phyloP scores from a whole-genome alignment of 495 filamentous ascomycete species.

The Neurospora sp. region DNA sequence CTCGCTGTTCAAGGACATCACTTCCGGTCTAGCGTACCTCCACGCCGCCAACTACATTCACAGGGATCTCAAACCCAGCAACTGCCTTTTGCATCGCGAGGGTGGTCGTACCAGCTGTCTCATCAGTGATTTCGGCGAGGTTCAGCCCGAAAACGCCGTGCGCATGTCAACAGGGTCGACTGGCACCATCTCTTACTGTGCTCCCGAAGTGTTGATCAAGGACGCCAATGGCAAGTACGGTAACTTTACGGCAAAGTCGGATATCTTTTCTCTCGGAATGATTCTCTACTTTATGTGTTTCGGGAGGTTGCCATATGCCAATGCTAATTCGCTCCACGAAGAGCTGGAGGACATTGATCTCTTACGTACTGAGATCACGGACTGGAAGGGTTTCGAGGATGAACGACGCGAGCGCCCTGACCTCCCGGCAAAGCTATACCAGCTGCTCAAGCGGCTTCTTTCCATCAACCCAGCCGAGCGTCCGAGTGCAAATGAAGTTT shows the following conservation, averaged over 20 bases:
- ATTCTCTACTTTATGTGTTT: conserved; percentile 98
- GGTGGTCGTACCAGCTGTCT: conserved; percentile 62
- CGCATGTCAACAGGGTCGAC: conserved; percentile 87
- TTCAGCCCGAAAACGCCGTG: conserved; percentile 67
- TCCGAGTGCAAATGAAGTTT: conserved; percentile 78
- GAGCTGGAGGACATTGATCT: conserved; percentile 89
- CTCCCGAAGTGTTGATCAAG: conserved; percentile 77
- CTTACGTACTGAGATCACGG: conserved; percentile 75
- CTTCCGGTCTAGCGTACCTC: conserved; percentile 79
- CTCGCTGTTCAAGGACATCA: conserved; percentile 93
- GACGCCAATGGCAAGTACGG: conserved; percentile 63
- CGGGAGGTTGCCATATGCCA: conserved; percentile 72
- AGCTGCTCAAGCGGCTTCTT: conserved; percentile 68
- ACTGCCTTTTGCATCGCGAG: conserved; percentile 79
- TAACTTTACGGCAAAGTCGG: conserved; percentile 91
- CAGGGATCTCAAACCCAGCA: conserved; percentile 89
- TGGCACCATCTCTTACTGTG: conserved; percentile 95
- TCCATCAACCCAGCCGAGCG: conserved; percentile 66
- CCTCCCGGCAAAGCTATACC: conserved; percentile 78
- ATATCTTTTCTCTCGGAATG: conserved; percentile 96
- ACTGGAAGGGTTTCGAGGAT: conserved; percentile 80
- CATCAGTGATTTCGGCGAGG: conserved; percentile 96
- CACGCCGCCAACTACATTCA: conserved; percentile 94
- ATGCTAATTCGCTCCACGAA: conserved; percentile 76
- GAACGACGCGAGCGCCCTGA: conserved; percentile 63